phyloP scores from a whole-genome alignment of 1,139 yeast species.

The Candida dubliniensis region DNA sequence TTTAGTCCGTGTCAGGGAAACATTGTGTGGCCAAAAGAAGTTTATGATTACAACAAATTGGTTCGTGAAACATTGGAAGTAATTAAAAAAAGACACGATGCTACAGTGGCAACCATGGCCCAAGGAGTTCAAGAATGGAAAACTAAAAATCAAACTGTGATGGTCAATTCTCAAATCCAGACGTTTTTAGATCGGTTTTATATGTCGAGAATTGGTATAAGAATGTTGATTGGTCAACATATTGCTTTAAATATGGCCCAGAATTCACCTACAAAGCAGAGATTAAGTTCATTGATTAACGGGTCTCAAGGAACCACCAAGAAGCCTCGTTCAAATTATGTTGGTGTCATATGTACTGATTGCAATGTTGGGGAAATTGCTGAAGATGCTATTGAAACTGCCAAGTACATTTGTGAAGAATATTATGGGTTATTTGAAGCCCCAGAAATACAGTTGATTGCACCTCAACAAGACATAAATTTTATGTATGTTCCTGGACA shows the following conservation, averaged over 20 bases:
- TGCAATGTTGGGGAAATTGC: constrained; percentile 80
- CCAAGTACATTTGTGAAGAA: constrained; percentile 84
- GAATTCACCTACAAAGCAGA: constrained; percentile 44
- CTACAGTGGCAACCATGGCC: constrained; percentile 90
- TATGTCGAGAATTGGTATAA: constrained; percentile 83
- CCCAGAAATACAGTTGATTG: constrained; percentile 74
- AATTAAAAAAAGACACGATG: constrained; percentile 85
- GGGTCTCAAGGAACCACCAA: constrained; percentile 23
- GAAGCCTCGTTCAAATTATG: constrained; percentile 60
- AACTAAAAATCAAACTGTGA: constrained; percentile 46
- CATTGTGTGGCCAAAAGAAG: constrained; percentile 70
- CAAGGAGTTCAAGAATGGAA: constrained; percentile 94
- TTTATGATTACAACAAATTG: constrained; percentile 64
- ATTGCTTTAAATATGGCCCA: constrained; percentile 76
- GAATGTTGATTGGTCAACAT: constrained; percentile 89
- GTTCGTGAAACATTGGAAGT: constrained; percentile 67
- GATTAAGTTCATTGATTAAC: constrained; percentile 35
- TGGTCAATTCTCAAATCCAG: constrained; percentile 65
- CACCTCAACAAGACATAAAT: constrained; percentile 62
- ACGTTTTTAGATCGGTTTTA: constrained; percentile 79
- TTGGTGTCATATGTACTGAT: constrained; percentile 81
- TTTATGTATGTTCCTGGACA: constrained; percentile 93
- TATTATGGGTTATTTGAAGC: constrained; percentile 82
- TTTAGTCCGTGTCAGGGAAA: constrained; percentile 57
- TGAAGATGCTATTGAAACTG: constrained; percentile 83